Percentiles rank a stretch among this genome's conserved stretches.
Evolutionary conservation across 2,329 filamentous ascomycete species (phyloP).

Genomic region (Fusarium veterinarium): DNA sequence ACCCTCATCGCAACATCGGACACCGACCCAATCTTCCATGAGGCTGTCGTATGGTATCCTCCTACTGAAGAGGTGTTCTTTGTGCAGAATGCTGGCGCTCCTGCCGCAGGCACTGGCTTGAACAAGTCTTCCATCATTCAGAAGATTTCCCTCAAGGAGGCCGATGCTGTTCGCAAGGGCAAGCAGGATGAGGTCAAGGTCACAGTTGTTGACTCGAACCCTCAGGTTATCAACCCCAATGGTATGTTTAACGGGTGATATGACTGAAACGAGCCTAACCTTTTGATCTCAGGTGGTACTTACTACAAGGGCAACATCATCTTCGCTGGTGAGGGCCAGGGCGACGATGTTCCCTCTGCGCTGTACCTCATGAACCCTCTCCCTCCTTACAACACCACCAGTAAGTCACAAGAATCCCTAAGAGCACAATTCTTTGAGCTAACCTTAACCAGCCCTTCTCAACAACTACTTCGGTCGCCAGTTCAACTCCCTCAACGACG

Average conservation of each 20-base stretch:
- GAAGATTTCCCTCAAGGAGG: conserved; percentile 61
- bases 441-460: conserved; percentile 55
- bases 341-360: conserved; percentile 47
- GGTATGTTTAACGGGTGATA: conserved; percentile 40
- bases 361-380: conserved; percentile 43
- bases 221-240: conserved; percentile 62
- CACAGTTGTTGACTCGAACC: conserved; percentile 55
- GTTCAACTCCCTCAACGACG: conserved; percentile 71
- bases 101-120: conserved; percentile 60
- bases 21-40: conserved; percentile 62
- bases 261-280: background rate
- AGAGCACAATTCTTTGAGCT: background rate
- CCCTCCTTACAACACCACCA: conserved; percentile 62
- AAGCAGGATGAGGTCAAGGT: conserved; percentile 54
- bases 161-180: conserved; percentile 45
- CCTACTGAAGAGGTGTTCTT: conserved; percentile 65
- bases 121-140: conserved; percentile 62
- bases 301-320: conserved; percentile 62
- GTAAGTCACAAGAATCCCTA: conserved; percentile 42
- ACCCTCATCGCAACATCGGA: conserved; percentile 61
- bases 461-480: conserved; percentile 70
- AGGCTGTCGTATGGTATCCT: conserved; percentile 64
- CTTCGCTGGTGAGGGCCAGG: conserved; percentile 63
- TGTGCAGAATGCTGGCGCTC: conserved; percentile 61
- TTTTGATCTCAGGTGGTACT: conserved; percentile 53